Base-by-base conservation (phyloP, 164 flowering plant genomes). In the Berberis vulgaris region DNA sequence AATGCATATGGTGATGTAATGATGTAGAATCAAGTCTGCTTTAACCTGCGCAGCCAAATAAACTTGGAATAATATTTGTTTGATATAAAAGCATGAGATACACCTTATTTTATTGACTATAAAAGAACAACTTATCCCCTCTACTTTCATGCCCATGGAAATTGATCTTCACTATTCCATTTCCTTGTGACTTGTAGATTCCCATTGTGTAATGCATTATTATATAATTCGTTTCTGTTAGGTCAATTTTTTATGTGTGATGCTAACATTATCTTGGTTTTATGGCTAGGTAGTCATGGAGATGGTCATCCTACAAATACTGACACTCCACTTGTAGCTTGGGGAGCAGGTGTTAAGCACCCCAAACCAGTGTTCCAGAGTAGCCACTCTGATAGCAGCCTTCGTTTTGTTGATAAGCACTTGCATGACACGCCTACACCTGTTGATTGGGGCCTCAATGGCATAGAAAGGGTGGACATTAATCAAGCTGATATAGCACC, bases 401-500 rank as follows among this genome's bases (percentile, higher is more conserved):
- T 72, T 73, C 89, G 81, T 65, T 93, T 89, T 80, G 80, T 88
- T 74, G 98, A 93, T 77, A 89, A 88, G 61, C 98, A 93, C 75
- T 54, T 73, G 74, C 98, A 93, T 82, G 86, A 93, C 71, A 71
- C 74, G 71, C 89, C 96, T 59, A 90, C 98, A 47, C 97, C 98
- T 60, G n/a, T 43, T 26, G 85, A 84, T 44, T 93, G 98, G 98
- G 98, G 95, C 54, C 87, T 93, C 49, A 58, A 73, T 69, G 79
- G 72, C 65, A 65, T 88, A 64, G 92, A 90, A 74, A 80, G 98
- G 64, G 82, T 85, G 71, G 98, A 93, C 82, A 96, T 93, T 65
- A 93, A 93, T 76, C 98, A 93, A 83, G 98, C 98, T 74, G 98
- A 93, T 79, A 88, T 93, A 69, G 88, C 98, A 46, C 90, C 98